phyloP scores from a whole-genome alignment of 2,329 filamentous ascomycete genomes.

The Aaosphaeria pasadenensis region DNA sequence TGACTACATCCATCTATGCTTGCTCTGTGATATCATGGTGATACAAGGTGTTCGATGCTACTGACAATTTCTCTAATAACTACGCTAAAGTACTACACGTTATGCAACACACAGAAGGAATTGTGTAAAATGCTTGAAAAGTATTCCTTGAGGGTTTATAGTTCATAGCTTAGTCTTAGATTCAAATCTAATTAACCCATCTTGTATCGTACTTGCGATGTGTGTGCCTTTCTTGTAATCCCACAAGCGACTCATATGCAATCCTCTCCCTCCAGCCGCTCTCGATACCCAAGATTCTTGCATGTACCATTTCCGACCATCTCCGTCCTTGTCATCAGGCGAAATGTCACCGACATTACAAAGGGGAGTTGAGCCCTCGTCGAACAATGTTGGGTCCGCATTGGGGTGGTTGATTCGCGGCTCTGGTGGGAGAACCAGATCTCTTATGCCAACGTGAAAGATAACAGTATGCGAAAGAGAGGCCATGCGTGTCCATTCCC shows the following conservation, averaged over 20 bases:
- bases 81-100: too few species aligned
- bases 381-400: conserved; percentile 22
- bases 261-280: conserved; percentile 19
- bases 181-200: conserved; percentile 27
- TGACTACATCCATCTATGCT: too few species aligned
- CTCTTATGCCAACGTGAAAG: conserved; percentile 29
- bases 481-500: conserved; percentile 28
- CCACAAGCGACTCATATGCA: conserved; percentile 29
- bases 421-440: conserved; percentile 20
- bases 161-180: conserved; percentile 3
- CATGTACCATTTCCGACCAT: conserved; percentile 31
- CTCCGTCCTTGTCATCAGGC: conserved; percentile 19
- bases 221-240: conserved; percentile 26
- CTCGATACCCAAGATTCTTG: conserved; percentile 27
- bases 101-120: too few species aligned
- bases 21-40: too few species aligned
- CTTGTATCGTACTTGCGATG: conserved; percentile 32
- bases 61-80: too few species aligned
- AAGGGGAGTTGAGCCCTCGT: conserved; percentile 15
- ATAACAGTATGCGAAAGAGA: conserved; percentile 31
- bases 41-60: too few species aligned
- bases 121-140: too few species aligned
- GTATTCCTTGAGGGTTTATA: too few species aligned
- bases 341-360: conserved; percentile 16
- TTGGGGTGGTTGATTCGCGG: conserved; percentile 18